phyloP scores from a whole-genome alignment of 345 rosid genomes.

The Gossypium arboreum region DNA sequence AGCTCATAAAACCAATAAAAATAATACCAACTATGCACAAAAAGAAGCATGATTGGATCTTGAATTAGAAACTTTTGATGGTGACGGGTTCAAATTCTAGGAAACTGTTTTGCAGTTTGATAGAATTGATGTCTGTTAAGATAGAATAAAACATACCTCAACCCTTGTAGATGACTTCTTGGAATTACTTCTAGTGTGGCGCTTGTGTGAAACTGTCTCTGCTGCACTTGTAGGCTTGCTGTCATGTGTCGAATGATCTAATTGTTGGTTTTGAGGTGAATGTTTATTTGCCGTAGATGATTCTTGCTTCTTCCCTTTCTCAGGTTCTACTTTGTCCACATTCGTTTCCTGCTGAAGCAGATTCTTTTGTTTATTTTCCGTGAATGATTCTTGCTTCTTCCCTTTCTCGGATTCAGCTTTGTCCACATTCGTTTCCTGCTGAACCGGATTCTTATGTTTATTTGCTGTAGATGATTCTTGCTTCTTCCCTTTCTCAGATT shows the following conservation, averaged over 20 bases:
- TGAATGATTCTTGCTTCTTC: slow-evolving; percentile 36
- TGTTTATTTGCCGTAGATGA: slow-evolving; percentile 28
- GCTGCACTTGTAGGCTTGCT: slow-evolving; percentile 32
- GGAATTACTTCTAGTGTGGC: slow-evolving; percentile 28
- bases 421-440: slow-evolving; percentile 37
- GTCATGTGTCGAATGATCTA: slow-evolving; percentile 28
- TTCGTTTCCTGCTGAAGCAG: slow-evolving; percentile 31
- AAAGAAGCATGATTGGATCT: not conserved
- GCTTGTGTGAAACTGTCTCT: slow-evolving; percentile 14
- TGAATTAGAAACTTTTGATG: not conserved
- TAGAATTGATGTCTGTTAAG: not conserved
- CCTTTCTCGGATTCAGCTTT: slow-evolving; percentile 32
- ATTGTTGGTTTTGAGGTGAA: slow-evolving; percentile 35
- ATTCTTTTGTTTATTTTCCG: slow-evolving; percentile 21
- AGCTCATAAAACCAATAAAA: not conserved
- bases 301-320: slow-evolving; percentile 38
- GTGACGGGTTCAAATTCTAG: not conserved
- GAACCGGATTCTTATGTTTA: slow-evolving; percentile 15
- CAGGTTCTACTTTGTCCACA: slow-evolving; percentile 32
- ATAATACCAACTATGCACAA: not conserved
- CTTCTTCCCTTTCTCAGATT: slow-evolving; percentile 34
- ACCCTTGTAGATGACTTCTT: slow-evolving; percentile 58
- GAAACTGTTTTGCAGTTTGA: not conserved
- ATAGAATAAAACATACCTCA: slow-evolving; percentile 52
- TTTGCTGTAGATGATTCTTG: slow-evolving; percentile 31